A percentile compares a stretch with the other conserved stretches of the same genome.
Conservation (phyloP, 495 filamentous ascomycete species). For the Tirmania nivea region DNA sequence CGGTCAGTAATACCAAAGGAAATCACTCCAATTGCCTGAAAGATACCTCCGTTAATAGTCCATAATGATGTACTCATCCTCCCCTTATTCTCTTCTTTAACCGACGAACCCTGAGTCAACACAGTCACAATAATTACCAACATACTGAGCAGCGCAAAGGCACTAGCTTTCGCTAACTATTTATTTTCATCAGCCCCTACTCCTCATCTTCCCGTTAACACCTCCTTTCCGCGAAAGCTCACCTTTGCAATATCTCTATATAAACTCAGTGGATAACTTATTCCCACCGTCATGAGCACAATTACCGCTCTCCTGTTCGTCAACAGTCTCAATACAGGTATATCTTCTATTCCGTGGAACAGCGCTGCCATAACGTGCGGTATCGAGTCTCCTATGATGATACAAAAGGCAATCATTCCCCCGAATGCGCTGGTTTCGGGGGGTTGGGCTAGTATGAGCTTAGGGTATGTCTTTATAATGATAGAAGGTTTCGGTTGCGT, state of each 20-base stretch:
- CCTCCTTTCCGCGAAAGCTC: background rate
- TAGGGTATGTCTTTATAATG: background rate
- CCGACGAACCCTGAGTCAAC: conserved; percentile 59
- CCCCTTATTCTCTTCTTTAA: conserved; percentile 47
- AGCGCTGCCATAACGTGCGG: conserved; percentile 67
- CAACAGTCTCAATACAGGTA: conserved; percentile 58
- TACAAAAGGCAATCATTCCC: conserved; percentile 93
- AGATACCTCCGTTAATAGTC: conserved; percentile 61
- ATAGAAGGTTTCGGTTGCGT: background rate
- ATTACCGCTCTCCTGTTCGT: conserved; percentile 66
- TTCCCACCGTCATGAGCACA: conserved; percentile 54
- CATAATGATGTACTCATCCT: conserved; percentile 41
- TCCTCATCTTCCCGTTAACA: background rate
- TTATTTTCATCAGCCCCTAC: background rate
- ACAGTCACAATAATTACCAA: conserved; percentile 67
- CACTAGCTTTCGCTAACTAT: conserved; percentile 84
- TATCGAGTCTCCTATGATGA: conserved; percentile 91
- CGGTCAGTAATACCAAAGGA: conserved; percentile 48
- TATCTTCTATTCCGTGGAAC: conserved; percentile 51
- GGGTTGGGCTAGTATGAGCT: background rate
- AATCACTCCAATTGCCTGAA: conserved; percentile 91
- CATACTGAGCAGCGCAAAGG: conserved; percentile 82
- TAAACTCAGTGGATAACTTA: conserved; percentile 81
- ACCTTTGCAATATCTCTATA: conserved; percentile 97
- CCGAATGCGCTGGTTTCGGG: conserved; percentile 51